phyloP scores from a whole-genome alignment of 108 stramenopile genomes.

The Schizochytrium sp. region DNA sequence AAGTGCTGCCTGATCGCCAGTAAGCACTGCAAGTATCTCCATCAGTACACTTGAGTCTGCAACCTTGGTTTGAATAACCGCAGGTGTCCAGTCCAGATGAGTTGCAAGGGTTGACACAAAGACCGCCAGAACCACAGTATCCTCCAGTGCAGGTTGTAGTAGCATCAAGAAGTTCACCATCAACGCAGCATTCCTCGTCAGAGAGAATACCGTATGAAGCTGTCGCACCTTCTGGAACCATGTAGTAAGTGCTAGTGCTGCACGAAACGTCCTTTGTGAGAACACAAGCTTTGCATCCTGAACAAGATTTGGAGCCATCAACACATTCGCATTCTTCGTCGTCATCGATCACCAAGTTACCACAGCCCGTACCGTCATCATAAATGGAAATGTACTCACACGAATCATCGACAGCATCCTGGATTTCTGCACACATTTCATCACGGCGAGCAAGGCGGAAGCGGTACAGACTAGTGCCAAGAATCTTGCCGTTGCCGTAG shows the following conservation, averaged over 20 bases:
- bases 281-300: background rate
- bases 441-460: slow-evolving; percentile 55
- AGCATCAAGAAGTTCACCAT: background rate
- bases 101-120: background rate
- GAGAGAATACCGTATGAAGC: background rate
- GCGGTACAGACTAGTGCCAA: background rate
- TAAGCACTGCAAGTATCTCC: background rate
- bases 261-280: slow-evolving; percentile 6
- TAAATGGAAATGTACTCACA: background rate
- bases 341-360: background rate
- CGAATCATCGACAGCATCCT: background rate
- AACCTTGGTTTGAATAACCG: background rate
- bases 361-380: slow-evolving; percentile 12
- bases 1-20: background rate
- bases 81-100: background rate
- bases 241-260: background rate
- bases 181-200: background rate
- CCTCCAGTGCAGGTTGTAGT: background rate
- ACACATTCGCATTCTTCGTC: slow-evolving; percentile 58
- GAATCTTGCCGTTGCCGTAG: slow-evolving; percentile 38
- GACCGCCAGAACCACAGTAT: background rate
- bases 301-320: background rate
- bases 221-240: background rate
- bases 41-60: slow-evolving; percentile 26
- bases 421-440: slow-evolving; percentile 21